A percentile compares a stretch with the other conserved stretches of the same genome.
These are phyloP conservation scores for Aspergillus asperescens DNA, from an alignment of 495 filamentous ascomycete genomes.

Conservation along the genomic window DNA sequence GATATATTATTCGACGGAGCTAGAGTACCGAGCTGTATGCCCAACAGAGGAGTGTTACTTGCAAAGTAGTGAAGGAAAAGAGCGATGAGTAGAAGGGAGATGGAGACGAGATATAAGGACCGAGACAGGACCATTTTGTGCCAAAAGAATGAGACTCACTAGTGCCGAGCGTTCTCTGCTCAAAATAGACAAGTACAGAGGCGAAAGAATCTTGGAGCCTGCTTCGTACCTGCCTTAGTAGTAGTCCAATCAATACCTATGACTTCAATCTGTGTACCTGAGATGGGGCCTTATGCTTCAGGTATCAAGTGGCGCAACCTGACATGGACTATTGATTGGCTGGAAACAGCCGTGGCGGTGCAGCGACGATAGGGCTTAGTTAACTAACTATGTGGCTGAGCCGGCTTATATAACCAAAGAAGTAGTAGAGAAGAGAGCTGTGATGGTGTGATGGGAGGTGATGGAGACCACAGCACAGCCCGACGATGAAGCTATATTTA, in stretches of 20 bases:
- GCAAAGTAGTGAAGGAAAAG: slow-evolving; percentile 21
- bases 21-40: slow-evolving; percentile 7
- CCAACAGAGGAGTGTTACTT: slow-evolving; percentile 11
- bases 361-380: too few species aligned
- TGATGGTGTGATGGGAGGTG: not conserved
- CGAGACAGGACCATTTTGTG: slow-evolving; percentile 8
- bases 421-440: not conserved
- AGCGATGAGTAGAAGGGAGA: slow-evolving; percentile 15
- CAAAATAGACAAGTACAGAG: slow-evolving; percentile 6
- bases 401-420: not conserved
- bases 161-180: slow-evolving; percentile 2
- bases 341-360: slow-evolving; percentile 3
- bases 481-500: slow-evolving; percentile 10
- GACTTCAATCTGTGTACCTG: not conserved
- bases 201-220: slow-evolving; percentile 14
- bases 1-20: slow-evolving; percentile 13
- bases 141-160: not conserved
- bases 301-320: slow-evolving; percentile 7
- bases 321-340: slow-evolving; percentile 3
- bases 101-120: not conserved
- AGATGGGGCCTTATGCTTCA: slow-evolving; percentile 11
- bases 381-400: too few species aligned
- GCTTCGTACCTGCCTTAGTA: slow-evolving; percentile 12
- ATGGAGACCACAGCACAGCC: not conserved
- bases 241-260: not conserved